These are phyloP conservation scores for Podospora pseudocomata DNA, from an alignment of 495 filamentous ascomycete species.

Conservation along the genomic window DNA sequence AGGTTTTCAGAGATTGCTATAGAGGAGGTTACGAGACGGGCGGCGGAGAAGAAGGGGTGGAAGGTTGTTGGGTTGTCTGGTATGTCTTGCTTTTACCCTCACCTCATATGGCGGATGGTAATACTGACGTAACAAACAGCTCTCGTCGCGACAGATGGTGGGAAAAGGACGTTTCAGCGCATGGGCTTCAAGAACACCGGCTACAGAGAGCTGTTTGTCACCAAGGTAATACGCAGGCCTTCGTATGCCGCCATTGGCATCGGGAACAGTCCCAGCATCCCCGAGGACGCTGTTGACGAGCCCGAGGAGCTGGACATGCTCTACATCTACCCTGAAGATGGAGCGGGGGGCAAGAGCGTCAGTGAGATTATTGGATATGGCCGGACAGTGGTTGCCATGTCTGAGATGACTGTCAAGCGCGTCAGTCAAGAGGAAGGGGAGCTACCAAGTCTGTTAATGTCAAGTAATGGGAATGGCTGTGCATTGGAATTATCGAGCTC, in stretches of 20 bases:
- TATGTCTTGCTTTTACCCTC: conserved; percentile 7
- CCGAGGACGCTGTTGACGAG: not conserved
- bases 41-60: conserved; percentile 17
- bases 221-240: not conserved
- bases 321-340: conserved; percentile 16
- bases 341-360: not conserved
- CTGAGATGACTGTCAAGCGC: conserved; percentile 22
- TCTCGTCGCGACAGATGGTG: conserved; percentile 30
- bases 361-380: not conserved
- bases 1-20: conserved; percentile 28
- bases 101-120: not conserved
- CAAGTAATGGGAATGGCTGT: not conserved
- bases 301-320: conserved; percentile 14
- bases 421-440: not conserved
- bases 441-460: not conserved
- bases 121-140: conserved; percentile 19
- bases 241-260: not conserved
- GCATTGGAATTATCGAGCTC: not conserved
- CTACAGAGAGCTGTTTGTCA: conserved; percentile 30
- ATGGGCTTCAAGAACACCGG: conserved; percentile 31
- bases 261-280: not conserved
- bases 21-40: conserved; percentile 21
- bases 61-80: conserved; percentile 31
- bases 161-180: conserved; percentile 26
- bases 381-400: not conserved